A percentile compares a stretch with the other conserved stretches of the same genome.
These are phyloP conservation scores for Boletus bicolor DNA, from an alignment of 768 basidiomycete species.

Conservation along the genomic window DNA sequence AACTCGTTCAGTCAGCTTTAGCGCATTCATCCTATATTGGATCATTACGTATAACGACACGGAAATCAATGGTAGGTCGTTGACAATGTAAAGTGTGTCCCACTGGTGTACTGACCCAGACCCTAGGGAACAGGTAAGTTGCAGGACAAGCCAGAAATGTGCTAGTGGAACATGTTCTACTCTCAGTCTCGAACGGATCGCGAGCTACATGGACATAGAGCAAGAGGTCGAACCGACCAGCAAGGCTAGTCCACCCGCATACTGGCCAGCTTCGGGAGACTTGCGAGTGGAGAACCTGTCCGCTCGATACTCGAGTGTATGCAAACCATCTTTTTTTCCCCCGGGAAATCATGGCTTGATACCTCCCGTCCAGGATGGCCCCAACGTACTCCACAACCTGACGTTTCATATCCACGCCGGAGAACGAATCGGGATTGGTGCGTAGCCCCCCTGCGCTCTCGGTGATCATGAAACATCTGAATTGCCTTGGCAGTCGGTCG, in stretches of 20 bases:
- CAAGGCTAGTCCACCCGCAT: conserved; percentile 50
- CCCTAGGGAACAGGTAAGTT: conserved; percentile 22
- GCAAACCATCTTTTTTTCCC: not conserved
- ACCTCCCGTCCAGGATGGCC: not conserved
- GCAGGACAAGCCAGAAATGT: not conserved
- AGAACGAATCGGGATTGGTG: conserved; percentile 10
- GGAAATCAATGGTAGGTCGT: conserved; percentile 9
- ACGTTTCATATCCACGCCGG: conserved; percentile 4
- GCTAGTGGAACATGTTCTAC: not conserved
- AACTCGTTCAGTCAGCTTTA: not conserved
- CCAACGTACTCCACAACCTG: not conserved
- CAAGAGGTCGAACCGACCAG: conserved; percentile 49
- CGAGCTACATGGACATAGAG: conserved; percentile 48
- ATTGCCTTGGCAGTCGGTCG: conserved; percentile 1
- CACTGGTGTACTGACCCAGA: conserved; percentile 1
- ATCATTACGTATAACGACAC: conserved; percentile 20
- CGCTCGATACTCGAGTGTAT: conserved; percentile 46
- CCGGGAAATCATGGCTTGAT: not conserved
- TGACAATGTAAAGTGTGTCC: not conserved
- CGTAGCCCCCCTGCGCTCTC: not conserved
- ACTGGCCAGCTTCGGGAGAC: conserved; percentile 62
- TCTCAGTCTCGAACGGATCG: conserved; percentile 33
- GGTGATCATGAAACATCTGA: not conserved
- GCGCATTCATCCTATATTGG: conserved; percentile 19
- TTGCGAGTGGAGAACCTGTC: conserved; percentile 52